Evolutionary conservation across 1,139 yeast genomes (phyloP).

Genomic region (Komagataea norvegica): DNA sequence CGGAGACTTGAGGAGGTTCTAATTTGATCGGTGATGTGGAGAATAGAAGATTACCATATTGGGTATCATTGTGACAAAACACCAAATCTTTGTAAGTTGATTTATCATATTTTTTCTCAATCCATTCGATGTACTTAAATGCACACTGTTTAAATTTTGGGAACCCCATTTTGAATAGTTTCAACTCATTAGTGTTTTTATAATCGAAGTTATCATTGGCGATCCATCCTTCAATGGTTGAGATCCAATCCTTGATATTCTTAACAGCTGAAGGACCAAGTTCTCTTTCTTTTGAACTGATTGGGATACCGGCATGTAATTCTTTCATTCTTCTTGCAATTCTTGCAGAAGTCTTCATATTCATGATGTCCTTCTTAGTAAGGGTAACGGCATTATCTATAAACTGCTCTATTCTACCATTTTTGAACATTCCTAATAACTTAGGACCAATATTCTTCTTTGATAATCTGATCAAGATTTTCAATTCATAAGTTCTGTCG

Average conservation of each 20-base stretch:
- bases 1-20: not conserved
- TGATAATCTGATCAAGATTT: constrained; percentile 67
- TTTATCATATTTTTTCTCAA: constrained; percentile 47
- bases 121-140: constrained; percentile 55
- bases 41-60: constrained; percentile 82
- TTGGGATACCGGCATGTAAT: constrained; percentile 73
- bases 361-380: constrained; percentile 66
- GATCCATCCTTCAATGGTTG: constrained; percentile 43
- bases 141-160: constrained; percentile 44
- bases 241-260: constrained; percentile 68
- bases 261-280: constrained; percentile 68
- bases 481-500: constrained; percentile 78
- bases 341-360: constrained; percentile 71
- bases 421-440: constrained; percentile 78
- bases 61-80: constrained; percentile 94
- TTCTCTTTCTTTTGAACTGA: constrained; percentile 46
- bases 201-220: constrained; percentile 26
- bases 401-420: constrained; percentile 91
- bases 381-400: constrained; percentile 75
- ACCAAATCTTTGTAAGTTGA: constrained; percentile 41
- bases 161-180: constrained; percentile 48
- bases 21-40: constrained; percentile 30
- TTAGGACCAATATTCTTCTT: constrained; percentile 82
- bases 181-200: constrained; percentile 33
- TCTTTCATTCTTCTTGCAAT: constrained; percentile 97